These are phyloP conservation scores for Aspergillus fructus DNA, from an alignment of 2,329 filamentous ascomycete species.

Conservation along the genomic window DNA sequence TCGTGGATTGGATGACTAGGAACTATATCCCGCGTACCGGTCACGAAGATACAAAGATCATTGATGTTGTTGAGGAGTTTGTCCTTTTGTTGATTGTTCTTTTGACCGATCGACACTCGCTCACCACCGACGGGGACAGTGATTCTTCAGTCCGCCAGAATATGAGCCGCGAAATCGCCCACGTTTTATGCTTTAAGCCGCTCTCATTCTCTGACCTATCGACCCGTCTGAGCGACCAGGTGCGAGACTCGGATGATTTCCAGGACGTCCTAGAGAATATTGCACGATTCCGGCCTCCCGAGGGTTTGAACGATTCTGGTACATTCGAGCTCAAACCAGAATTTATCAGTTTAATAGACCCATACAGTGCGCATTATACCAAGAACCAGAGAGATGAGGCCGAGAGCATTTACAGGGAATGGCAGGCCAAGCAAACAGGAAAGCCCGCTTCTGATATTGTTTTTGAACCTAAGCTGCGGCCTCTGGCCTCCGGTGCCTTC, in stretches of 20 bases:
- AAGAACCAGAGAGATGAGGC: slow-evolving; percentile 97
- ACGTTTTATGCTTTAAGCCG: slow-evolving; percentile 94
- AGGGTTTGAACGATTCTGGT: slow-evolving; percentile 87
- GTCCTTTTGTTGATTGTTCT: slow-evolving; percentile 89
- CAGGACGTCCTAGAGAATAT: slow-evolving; percentile 81
- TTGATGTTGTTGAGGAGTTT: slow-evolving; percentile 95
- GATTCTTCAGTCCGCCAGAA: slow-evolving; percentile 61
- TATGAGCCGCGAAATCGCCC: slow-evolving; percentile 85
- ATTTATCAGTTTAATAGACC: slow-evolving; percentile 84
- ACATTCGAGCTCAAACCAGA: slow-evolving; percentile 90
- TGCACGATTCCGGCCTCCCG: slow-evolving; percentile 83
- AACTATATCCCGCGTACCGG: slow-evolving; percentile 71
- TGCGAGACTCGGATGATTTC: slow-evolving; percentile 86
- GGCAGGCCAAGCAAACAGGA: slow-evolving; percentile 83
- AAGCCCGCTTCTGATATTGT: slow-evolving; percentile 80
- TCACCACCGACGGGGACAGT: slow-evolving; percentile 48
- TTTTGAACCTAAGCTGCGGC: slow-evolving; percentile 80
- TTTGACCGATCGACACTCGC: slow-evolving; percentile 80
- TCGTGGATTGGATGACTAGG: slow-evolving; percentile 83
- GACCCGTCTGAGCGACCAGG: slow-evolving; percentile 80
- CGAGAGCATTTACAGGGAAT: slow-evolving; percentile 81
- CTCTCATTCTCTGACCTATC: slow-evolving; percentile 92
- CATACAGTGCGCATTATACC: slow-evolving; percentile 92
- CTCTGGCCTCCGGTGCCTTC: slow-evolving; percentile 76
- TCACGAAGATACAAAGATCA: slow-evolving; percentile 81